These are phyloP conservation scores for Phytophthora pseudosyringae DNA, from an alignment of 352 stramenopile species.

Conservation along the genomic window DNA sequence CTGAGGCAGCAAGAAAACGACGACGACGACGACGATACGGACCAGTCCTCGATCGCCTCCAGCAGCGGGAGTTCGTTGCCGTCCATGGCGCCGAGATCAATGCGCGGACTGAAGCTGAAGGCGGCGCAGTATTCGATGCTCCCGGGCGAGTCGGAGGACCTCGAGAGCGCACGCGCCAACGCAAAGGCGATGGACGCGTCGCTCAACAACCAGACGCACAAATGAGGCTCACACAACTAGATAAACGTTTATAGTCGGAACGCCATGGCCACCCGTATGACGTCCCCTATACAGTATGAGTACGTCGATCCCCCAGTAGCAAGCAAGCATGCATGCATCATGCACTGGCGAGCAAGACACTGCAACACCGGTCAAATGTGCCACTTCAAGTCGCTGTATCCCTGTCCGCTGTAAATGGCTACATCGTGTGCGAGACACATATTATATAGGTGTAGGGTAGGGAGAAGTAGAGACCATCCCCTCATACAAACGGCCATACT, in stretches of 20 bases:
- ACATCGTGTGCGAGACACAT: slow-evolving; percentile 18
- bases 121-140: slow-evolving; percentile 72
- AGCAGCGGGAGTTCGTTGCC: slow-evolving; percentile 27
- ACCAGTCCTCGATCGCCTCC: slow-evolving; percentile 21
- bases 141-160: slow-evolving; percentile 36
- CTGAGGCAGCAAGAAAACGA: slow-evolving; percentile 23
- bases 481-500: slow-evolving; percentile 20
- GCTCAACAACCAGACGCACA: slow-evolving; percentile 22
- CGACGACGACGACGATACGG: slow-evolving; percentile 23
- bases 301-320: slow-evolving; percentile 13
- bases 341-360: too few species aligned
- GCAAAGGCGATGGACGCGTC: slow-evolving; percentile 24
- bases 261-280: background rate
- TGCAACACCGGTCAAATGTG: too few species aligned
- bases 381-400: slow-evolving; percentile 21
- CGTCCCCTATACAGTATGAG: slow-evolving; percentile 23
- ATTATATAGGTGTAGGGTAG: background rate
- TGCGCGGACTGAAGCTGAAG: slow-evolving; percentile 45
- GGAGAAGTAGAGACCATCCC: slow-evolving; percentile 23
- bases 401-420: slow-evolving; percentile 10
- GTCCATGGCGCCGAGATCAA: slow-evolving; percentile 21
- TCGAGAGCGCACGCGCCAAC: slow-evolving; percentile 35
- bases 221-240: slow-evolving; percentile 11
- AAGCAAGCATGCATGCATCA: background rate
- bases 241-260: background rate